Evolutionary conservation across 2,329 filamentous ascomycete species (phyloP), one percentile per base, ranked within the genome.

Genomic region (Arthrobotrys pseudoclavata): DNA sequence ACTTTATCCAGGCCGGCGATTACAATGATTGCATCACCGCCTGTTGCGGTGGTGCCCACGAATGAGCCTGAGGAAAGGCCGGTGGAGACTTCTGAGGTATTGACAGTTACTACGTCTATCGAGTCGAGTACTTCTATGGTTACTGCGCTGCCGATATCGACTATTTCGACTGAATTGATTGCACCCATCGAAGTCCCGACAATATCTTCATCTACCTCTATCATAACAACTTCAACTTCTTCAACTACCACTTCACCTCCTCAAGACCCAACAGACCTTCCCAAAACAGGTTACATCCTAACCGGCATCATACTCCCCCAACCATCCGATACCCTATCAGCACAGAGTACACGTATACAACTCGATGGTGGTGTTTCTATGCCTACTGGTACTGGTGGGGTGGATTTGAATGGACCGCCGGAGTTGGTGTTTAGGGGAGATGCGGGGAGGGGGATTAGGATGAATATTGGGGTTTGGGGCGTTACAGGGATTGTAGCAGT

Each of bases 271-370:
- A 66, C 69, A 62, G 18, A 18, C n/a, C 42, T n/a, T 20, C 42
- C 42, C 5, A 45, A 62, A 50, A 66, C 69, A 6, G 69, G 69
- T 1, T 72, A 53, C 18, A 13, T 66, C 5, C n/a, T 72, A 29
- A 66, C 69, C 10, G 60, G 60, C 6, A 60, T 72, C 18, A 3
- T 64, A 29, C 40, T 57, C 10, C 22, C 24, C 4, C 34, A 40
- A 42, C 31, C 55, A 13, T 57, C 52, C 2, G 29, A 34, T 20
- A 13, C 9, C 31, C 34, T 20, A 26, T 12, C 10, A 1, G 55
- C 20, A 26, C 34, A 60, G 13, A 60, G 55, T 13, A 60, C 34
- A 0, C 31, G 55, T n/a, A 42, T 60, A 24, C 4, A 24, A 24
- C 20, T 60, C 31, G 34, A 60, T 7, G 53, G 53, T 9, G 53